Percentiles rank a stretch among this genome's conserved stretches.
These are phyloP conservation scores for Hypoxylon crocopeplum DNA, from an alignment of 495 filamentous ascomycete species.

Conservation along the genomic window DNA sequence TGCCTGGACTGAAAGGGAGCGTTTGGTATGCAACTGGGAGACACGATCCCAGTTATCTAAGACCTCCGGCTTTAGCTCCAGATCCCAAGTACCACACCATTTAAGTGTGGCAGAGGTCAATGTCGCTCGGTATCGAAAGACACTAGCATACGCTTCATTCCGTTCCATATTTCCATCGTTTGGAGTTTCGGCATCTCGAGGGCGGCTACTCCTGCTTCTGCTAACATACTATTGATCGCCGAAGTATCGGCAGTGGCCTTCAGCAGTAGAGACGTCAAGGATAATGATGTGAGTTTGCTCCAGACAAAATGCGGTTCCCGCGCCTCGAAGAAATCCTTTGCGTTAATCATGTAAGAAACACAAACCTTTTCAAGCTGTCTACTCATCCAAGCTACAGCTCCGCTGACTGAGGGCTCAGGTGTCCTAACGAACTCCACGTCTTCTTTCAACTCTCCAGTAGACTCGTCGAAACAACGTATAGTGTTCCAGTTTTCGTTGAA, in stretches of 20 bases:
- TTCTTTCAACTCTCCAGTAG: no score
- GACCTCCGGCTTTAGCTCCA: conserved; percentile 27
- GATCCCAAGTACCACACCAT: conserved; percentile 38
- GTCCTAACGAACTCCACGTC: conserved; percentile 18
- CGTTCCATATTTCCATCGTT: conserved; percentile 43
- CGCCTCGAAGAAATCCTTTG: conserved; percentile 26
- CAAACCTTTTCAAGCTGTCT: background rate
- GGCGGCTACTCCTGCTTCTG: conserved; percentile 26
- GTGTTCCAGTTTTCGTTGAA: conserved; percentile 1
- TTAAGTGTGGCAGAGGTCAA: conserved; percentile 17
- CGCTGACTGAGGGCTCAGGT: background rate
- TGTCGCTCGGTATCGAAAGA: conserved; percentile 32
- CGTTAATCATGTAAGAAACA: conserved; percentile 28
- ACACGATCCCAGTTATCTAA: conserved; percentile 30
- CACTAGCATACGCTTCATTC: conserved; percentile 23
- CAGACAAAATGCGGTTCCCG: conserved; percentile 9
- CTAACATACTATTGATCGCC: conserved; percentile 18
- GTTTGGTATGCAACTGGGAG: conserved; percentile 18
- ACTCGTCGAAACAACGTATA: conserved; percentile 7
- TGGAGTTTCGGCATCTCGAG: conserved; percentile 38
- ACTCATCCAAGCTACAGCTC: background rate
- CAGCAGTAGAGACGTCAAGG: conserved; percentile 27
- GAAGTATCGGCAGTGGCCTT: background rate
- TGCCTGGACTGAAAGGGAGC: background rate
- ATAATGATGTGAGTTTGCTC: conserved; percentile 45